Percentiles rank a stretch among this genome's conserved stretches.
Conservation (phyloP, 2,329 filamentous ascomycete species). For the Pseudogymnoascus sp. region DNA sequence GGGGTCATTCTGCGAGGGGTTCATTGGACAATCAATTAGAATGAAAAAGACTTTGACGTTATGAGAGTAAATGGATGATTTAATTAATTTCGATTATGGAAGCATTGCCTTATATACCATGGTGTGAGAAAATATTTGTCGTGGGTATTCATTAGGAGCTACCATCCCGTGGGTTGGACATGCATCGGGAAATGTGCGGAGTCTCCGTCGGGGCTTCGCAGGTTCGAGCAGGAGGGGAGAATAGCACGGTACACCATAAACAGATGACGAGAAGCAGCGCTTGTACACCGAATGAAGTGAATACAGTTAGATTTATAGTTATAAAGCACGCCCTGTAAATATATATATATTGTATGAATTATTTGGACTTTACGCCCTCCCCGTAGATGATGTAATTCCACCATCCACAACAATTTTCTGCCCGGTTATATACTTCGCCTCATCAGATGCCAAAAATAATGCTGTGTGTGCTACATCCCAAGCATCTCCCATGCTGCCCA, state of each 20-base stretch:
- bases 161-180: neutral
- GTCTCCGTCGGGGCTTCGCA: neutral
- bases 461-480: conserved; percentile 51
- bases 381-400: conserved; percentile 29
- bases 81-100: neutral
- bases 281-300: neutral
- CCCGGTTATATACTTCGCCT: conserved; percentile 51
- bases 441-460: conserved; percentile 46
- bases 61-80: neutral
- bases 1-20: neutral
- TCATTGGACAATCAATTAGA: neutral
- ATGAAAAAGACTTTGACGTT: neutral
- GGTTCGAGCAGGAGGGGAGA: neutral
- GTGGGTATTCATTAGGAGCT: neutral
- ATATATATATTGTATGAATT: neutral
- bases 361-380: neutral
- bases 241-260: neutral
- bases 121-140: neutral
- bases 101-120: neutral
- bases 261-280: neutral
- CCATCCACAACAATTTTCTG: conserved; percentile 44
- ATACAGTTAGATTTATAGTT: neutral
- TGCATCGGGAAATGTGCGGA: neutral
- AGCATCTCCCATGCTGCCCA: conserved; percentile 49
- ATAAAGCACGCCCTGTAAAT: neutral